phyloP scores from a whole-genome alignment of 768 basidiomycete genomes.

The Kwoniella dejecticola region DNA sequence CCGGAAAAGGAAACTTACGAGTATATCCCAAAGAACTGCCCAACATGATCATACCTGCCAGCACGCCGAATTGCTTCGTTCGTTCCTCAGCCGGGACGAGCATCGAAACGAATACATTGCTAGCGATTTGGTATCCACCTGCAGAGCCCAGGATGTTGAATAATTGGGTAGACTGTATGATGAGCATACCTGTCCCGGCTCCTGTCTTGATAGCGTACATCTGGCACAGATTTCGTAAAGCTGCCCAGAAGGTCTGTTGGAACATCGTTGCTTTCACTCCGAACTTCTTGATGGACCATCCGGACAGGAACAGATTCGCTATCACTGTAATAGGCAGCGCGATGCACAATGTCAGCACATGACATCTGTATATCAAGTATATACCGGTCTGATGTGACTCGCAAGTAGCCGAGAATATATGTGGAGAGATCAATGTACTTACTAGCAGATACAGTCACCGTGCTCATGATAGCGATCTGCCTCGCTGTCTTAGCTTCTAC shows the following conservation, averaged over 20 bases:
- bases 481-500: constrained; percentile 42
- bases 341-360: not conserved
- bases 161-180: constrained; percentile 50
- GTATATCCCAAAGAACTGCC: constrained; percentile 42
- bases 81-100: constrained; percentile 44
- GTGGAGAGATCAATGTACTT: not conserved
- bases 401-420: too few species aligned
- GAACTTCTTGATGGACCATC: constrained; percentile 37
- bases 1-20: constrained; percentile 25
- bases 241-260: constrained; percentile 47
- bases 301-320: constrained; percentile 52
- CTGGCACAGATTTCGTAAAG: constrained; percentile 47
- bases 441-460: constrained; percentile 36
- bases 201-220: constrained; percentile 42
- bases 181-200: constrained; percentile 31
- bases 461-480: constrained; percentile 44
- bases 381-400: too few species aligned
- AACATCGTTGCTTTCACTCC: constrained; percentile 49
- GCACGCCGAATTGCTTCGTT: constrained; percentile 49
- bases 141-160: constrained; percentile 52
- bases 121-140: constrained; percentile 52
- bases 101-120: constrained; percentile 43
- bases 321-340: constrained; percentile 28
- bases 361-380: too few species aligned
- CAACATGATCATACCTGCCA: constrained; percentile 44